These are phyloP conservation scores for Jamesozyma spencerorum DNA, from an alignment of 805 yeast species.

Conservation along the genomic window DNA sequence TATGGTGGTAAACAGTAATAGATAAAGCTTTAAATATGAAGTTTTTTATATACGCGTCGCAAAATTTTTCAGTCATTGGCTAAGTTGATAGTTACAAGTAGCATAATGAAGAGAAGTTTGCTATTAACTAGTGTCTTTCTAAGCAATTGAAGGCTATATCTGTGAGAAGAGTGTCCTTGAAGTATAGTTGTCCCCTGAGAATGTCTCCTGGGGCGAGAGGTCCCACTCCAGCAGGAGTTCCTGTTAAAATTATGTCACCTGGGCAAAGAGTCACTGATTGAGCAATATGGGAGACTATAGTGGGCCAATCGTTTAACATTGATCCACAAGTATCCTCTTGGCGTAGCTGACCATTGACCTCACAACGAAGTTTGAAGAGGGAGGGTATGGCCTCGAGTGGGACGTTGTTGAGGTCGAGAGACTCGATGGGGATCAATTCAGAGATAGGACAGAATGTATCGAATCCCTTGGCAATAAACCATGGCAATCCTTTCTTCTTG, in stretches of 20 bases:
- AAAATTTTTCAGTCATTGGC: background rate
- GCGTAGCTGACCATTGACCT: conserved; percentile 56
- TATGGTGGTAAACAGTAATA: too few relatives aligned
- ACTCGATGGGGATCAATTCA: conserved; percentile 51
- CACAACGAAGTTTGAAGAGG: conserved; percentile 21
- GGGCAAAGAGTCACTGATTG: conserved; percentile 83
- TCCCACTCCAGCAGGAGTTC: conserved; percentile 98
- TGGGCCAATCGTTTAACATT: conserved; percentile 84
- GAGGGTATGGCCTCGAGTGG: conserved; percentile 34
- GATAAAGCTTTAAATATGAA: too few relatives aligned
- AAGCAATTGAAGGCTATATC: conserved; percentile 32
- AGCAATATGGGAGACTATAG: conserved; percentile 71
- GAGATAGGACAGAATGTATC: conserved; percentile 94
- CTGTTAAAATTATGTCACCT: conserved; percentile 88
- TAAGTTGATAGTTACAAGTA: too few relatives aligned
- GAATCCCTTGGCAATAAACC: conserved; percentile 95
- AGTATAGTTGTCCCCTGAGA: conserved; percentile 52
- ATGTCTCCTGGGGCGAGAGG: conserved; percentile 67
- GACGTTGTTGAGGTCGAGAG: conserved; percentile 49
- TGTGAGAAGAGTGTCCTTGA: conserved; percentile 47
- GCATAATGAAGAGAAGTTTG: too few relatives aligned
- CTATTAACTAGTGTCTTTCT: too few relatives aligned
- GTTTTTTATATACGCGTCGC: too few relatives aligned
- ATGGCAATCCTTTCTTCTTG: conserved; percentile 86
- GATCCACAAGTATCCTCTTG: conserved; percentile 71